Conservation (phyloP, 805 yeast genomes). For the Lipomyces sp. region DNA sequence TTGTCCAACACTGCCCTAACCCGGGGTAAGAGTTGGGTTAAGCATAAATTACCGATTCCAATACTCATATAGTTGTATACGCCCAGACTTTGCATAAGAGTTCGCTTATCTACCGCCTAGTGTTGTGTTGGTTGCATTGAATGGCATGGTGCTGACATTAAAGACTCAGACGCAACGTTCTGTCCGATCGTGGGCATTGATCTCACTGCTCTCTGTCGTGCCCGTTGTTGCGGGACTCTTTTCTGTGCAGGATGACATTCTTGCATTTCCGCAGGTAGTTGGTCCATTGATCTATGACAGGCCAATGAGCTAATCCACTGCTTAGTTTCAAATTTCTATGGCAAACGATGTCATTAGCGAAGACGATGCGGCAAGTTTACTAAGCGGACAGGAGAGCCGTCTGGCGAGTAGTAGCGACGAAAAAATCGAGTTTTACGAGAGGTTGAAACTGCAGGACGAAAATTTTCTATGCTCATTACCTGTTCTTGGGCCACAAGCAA, state of each 20-base stretch:
- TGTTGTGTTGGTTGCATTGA: neutral
- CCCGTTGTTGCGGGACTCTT: conserved; percentile 9
- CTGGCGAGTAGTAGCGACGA: neutral
- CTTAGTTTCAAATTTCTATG: conserved; percentile 26
- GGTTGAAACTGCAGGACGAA: conserved; percentile 16
- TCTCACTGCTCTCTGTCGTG: neutral
- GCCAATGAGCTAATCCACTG: neutral
- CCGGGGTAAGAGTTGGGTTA: too few species aligned
- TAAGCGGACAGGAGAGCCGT: neutral
- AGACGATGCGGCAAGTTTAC: conserved; percentile 11
- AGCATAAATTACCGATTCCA: too few species aligned
- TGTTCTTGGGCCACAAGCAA: conserved; percentile 11
- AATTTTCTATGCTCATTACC: conserved; percentile 31
- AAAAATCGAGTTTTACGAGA: conserved; percentile 16
- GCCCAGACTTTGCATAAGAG: too few species aligned
- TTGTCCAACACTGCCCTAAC: too few species aligned
- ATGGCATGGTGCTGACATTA: neutral
- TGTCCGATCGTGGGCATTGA: neutral
- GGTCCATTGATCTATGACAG: neutral
- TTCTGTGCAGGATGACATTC: conserved; percentile 35
- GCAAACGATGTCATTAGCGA: conserved; percentile 17
- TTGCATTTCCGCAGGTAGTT: conserved; percentile 35
- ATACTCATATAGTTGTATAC: too few species aligned
- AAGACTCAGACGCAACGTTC: neutral
- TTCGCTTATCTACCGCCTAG: neutral